Base-by-base conservation (phyloP, 768 basidiomycete species). In the Exidia glandulosa region DNA sequence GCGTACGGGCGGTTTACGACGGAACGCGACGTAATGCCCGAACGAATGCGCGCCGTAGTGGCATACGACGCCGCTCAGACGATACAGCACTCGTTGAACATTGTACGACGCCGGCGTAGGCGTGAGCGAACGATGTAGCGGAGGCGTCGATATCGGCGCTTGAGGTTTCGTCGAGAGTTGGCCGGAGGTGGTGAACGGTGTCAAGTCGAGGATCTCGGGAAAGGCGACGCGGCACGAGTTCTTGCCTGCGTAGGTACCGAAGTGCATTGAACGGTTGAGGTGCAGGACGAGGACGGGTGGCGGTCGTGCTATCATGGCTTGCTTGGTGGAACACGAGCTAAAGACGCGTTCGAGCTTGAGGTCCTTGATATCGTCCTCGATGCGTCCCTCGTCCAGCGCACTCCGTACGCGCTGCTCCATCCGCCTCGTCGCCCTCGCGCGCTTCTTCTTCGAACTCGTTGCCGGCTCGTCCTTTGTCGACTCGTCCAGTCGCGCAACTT, bases 11-110 rank as follows among this genome's bases (percentile, higher is more conserved):
- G 94, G 94, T 71, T 87, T 90, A 54, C 94, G 79, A 16, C 96
- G 81, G 69, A 85, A 95, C 65, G 89, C 92, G 64, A 98, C 82
- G 69, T 95, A 99, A 69, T 99, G 95, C 4, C 95, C 95, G 68
- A 89, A 94, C 3, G 87, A 87, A 68, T 96, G 94, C 58, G 86
- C 83, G 14, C 95, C 95, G 68, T 86, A 95, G 71, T 98, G 95
- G 65, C 92, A 92, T 16, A 98, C 93, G 32, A 90, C 84, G 10
- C 90, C 85, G 2, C 84, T 73, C 34, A 98, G 81, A 52, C 93
- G 83, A 71, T 98, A 98, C 37, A 94, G 75, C n/a, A 84, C 86
- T 50, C 83, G 76, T n/a, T 79, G 76, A 1, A 72, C 66, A 30
- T 77, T 70, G 60, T 80, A 80, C 32, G 76, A 79, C 29, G 79